Base-by-base conservation (phyloP, 345 rosid genomes). In the Camelina hispida region DNA sequence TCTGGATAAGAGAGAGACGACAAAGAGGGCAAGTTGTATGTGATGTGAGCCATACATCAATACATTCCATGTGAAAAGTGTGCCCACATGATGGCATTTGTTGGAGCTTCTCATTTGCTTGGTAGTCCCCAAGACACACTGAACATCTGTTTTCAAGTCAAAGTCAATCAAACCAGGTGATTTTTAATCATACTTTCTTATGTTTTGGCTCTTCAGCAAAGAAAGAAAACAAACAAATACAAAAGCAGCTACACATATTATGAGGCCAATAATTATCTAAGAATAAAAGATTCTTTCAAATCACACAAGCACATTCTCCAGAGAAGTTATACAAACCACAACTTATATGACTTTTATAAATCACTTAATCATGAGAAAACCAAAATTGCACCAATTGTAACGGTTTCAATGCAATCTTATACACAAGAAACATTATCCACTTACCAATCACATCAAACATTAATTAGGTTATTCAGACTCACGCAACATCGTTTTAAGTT, bases 41-140 rank as follows among this genome's bases (percentile, higher is more conserved):
- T 62, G 78, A 86, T 30, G 84, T 69, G 48, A 93, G 95, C 98
- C 96, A 93, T 55, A 76, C 78, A 66, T 90, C 95, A 48, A 90
- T 93, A 81, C 96, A 90, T 22, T 87, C 93, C 90, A 89, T 85
- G 83, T 93, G 96, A 80, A 88, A 90, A 42, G 91, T 81, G 83
- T 89, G 91, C 16, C 95, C 89, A 74, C 98, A 93, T 23, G 85
- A 66, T 2, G 97, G 95, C 50, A 93, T 84, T 68, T 84, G 95
- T 72, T 90, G 98, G 59, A 93, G 97, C 63, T 82, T 87, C 34
- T 90, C 98, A 54, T 86, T 87, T 5, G 87, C 79, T 77, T 82
- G 86, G 76, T 93, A 90, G 71, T 93, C 98, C 38, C 82, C 91
- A 35, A 90, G 88, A 75, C 98, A 93, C 37, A 93, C 95, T 0